Conservation (phyloP, 179 eudicot genomes). For the Vitellaria paradoxa region DNA sequence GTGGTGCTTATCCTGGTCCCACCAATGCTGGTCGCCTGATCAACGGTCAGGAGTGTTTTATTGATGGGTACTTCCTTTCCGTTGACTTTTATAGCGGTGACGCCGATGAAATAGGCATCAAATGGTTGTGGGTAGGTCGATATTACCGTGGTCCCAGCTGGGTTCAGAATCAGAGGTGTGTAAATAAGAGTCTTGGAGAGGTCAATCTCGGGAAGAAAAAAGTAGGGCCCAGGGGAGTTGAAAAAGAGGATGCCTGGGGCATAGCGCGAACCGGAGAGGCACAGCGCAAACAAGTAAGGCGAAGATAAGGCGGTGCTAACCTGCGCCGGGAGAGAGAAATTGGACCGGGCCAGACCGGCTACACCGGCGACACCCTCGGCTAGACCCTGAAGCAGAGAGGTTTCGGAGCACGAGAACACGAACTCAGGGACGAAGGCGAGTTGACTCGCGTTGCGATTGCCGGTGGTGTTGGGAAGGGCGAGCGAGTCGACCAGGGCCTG, state of each 20-base stretch:
- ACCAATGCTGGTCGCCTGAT: slow-evolving; percentile 21
- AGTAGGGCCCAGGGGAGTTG: slow-evolving; percentile 34
- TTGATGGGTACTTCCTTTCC: slow-evolving; percentile 21
- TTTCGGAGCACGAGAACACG: slow-evolving; percentile 29
- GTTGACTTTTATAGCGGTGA: slow-evolving; percentile 29
- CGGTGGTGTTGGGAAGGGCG: slow-evolving; percentile 18
- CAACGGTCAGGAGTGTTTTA: slow-evolving; percentile 18
- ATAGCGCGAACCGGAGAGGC: slow-evolving; percentile 33
- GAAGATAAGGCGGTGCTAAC: slow-evolving; percentile 20
- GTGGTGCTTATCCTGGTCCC: slow-evolving; percentile 37
- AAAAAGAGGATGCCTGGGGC: slow-evolving; percentile 31
- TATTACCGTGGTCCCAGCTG: slow-evolving; percentile 16
- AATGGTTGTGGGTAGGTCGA: slow-evolving; percentile 13
- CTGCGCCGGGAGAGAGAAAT: slow-evolving; percentile 29
- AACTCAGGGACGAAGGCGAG: slow-evolving; percentile 15
- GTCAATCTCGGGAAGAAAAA: slow-evolving; percentile 32
- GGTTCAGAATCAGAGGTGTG: slow-evolving; percentile 34
- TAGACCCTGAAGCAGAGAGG: slow-evolving; percentile 22
- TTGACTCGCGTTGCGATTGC: slow-evolving; percentile 21
- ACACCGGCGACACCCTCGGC: slow-evolving; percentile 22
- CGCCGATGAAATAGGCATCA: slow-evolving; percentile 27
- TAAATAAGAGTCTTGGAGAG: slow-evolving; percentile 32
- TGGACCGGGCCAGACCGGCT: slow-evolving; percentile 32
- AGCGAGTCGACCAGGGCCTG: slow-evolving; percentile 25
- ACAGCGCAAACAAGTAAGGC: slow-evolving; percentile 33